Conservation (phyloP, 129 eudicot genomes). For the Chrysanthemum makinoi region DNA sequence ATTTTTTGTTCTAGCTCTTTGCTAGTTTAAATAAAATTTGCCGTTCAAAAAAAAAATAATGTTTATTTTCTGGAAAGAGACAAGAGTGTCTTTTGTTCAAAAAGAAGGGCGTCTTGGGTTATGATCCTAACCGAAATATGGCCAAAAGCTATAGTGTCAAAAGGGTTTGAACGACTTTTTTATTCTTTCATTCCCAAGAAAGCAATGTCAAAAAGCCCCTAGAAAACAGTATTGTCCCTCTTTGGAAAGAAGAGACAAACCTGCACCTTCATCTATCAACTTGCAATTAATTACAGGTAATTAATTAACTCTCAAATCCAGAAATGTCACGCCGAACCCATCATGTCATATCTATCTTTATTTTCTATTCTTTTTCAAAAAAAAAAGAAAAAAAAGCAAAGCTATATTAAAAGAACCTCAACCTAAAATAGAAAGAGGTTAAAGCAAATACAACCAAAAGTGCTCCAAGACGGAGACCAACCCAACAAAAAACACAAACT, state of each 20-base stretch:
- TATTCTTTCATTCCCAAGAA: constrained; percentile 72
- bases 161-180: constrained; percentile 23
- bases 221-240: constrained; percentile 35
- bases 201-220: constrained; percentile 30
- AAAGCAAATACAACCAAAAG: too few relatives aligned
- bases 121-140: constrained; percentile 26
- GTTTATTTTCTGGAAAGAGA: constrained; percentile 14
- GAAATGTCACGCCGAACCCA: constrained; percentile 29
- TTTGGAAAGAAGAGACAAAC: constrained; percentile 37
- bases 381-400: too few relatives aligned
- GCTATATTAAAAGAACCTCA: too few relatives aligned
- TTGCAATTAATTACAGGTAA: constrained; percentile 7
- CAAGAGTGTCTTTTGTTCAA: too few relatives aligned
- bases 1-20: too few relatives aligned
- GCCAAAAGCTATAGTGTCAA: constrained; percentile 20
- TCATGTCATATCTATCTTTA: constrained; percentile 15
- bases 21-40: too few relatives aligned
- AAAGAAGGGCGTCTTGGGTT: constrained; percentile 34
- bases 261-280: constrained; percentile 34
- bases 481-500: too few relatives aligned
- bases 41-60: too few relatives aligned
- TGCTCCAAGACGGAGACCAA: too few relatives aligned
- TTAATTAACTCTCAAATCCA: constrained; percentile 15
- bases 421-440: too few relatives aligned
- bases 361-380: not conserved